Evolutionary conservation across 495 filamentous ascomycete species (phyloP).

Genomic region (Cladorrhinum samala): DNA sequence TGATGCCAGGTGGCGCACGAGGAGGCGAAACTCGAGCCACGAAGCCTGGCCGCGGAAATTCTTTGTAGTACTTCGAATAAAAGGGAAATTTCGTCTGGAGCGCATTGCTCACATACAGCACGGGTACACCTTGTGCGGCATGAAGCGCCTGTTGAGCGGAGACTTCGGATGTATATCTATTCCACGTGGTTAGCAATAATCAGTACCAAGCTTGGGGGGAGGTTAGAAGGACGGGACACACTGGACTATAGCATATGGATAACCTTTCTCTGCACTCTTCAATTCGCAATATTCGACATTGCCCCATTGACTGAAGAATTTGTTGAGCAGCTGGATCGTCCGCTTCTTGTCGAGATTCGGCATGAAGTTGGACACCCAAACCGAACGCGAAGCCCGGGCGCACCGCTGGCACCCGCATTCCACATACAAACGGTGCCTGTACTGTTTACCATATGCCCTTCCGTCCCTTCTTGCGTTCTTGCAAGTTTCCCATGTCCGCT

Average conservation of each 20-base stretch:
- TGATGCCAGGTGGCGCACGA: no score
- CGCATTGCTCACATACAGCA: no score
- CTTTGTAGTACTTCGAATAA: no score
- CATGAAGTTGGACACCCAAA: not conserved
- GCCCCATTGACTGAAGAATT: slow-evolving; percentile 4
- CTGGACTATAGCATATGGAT: not conserved
- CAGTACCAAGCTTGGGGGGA: not conserved
- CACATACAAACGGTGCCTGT: not conserved
- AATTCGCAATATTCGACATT: not conserved
- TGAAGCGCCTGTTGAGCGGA: no score
- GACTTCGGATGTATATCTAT: no score
- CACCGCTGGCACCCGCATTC: not conserved
- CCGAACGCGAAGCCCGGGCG: not conserved
- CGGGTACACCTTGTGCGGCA: no score
- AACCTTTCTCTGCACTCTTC: not conserved
- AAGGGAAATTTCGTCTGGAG: no score
- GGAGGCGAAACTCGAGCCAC: no score
- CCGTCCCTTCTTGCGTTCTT: not conserved
- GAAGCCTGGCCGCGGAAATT: no score
- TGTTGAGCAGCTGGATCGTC: not conserved
- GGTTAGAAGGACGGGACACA: not conserved
- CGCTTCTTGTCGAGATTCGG: not conserved
- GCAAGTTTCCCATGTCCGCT: not conserved
- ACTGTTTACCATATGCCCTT: not conserved
- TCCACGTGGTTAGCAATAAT: no score